Conservation (phyloP, 306 rosid species). For the Fagus crenata region DNA sequence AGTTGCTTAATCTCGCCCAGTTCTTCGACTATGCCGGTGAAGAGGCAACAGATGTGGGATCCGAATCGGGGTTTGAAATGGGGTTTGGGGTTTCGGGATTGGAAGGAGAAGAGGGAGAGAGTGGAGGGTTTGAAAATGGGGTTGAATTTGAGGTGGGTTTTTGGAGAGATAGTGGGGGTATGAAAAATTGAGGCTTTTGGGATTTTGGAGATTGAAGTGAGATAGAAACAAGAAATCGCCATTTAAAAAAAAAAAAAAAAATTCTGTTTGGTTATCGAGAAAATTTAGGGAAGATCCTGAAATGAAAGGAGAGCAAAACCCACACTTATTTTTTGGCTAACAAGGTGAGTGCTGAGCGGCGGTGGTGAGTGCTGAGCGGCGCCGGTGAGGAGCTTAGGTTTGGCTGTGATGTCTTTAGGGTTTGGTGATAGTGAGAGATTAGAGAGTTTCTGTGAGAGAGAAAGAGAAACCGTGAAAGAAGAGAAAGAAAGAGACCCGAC, state of each 20-base stretch:
- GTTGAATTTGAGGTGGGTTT: conserved; percentile 35
- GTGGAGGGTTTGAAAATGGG: conserved; percentile 38
- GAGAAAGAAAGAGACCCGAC: too few species aligned
- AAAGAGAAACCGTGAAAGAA: too few species aligned
- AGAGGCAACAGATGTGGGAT: conserved; percentile 42
- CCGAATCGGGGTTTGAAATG: conserved; percentile 22
- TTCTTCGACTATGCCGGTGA: conserved; percentile 95
- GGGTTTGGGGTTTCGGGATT: conserved; percentile 15
- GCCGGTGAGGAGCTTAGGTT: too few species aligned
- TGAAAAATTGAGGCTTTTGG: conserved; percentile 18
- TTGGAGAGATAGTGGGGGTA: conserved; percentile 20
- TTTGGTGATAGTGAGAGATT: too few species aligned
- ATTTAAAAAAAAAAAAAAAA: conserved; percentile 9
- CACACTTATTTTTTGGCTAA: too few species aligned
- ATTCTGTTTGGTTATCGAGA: neutral
- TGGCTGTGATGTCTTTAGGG: too few species aligned
- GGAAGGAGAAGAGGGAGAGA: conserved; percentile 40
- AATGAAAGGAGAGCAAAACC: too few species aligned
- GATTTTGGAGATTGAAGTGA: conserved; percentile 27
- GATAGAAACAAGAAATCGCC: conserved; percentile 31
- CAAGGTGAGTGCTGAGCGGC: too few species aligned
- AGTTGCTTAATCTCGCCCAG: conserved; percentile 64
- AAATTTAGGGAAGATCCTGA: neutral
- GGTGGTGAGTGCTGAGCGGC: too few species aligned
- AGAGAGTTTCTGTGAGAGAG: too few species aligned